phyloP scores from a whole-genome alignment of 2,329 filamentous ascomycete genomes.

The Emergomyces orientalis region DNA sequence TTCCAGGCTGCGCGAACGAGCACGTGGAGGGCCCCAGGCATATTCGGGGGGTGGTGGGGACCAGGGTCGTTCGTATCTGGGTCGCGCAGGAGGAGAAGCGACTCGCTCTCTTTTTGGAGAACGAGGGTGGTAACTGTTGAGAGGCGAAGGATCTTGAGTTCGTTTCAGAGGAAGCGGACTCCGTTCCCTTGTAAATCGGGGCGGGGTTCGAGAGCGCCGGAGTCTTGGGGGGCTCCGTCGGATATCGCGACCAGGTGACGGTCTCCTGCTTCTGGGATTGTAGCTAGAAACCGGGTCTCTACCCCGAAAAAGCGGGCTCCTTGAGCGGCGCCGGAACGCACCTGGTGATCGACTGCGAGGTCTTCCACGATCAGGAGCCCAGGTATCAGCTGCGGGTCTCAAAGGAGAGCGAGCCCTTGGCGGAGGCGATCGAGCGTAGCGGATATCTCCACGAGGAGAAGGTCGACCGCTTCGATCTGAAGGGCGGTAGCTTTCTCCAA shows the following conservation, averaged over 20 bases:
- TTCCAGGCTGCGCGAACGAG: conserved; percentile 47
- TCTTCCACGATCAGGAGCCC: conserved; percentile 30
- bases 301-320: conserved; percentile 32
- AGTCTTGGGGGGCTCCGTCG: conserved; percentile 31
- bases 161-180: conserved; percentile 26
- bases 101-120: conserved; percentile 28
- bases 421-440: conserved; percentile 28
- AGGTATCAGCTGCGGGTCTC: conserved; percentile 33
- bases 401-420: conserved; percentile 30
- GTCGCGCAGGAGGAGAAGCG: conserved; percentile 19
- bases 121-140: conserved; percentile 24
- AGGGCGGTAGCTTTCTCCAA: conserved; percentile 37
- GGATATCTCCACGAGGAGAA: conserved; percentile 29
- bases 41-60: conserved; percentile 37
- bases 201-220: conserved; percentile 33
- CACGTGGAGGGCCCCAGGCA: conserved; percentile 30
- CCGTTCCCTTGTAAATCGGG: conserved; percentile 25
- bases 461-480: conserved; percentile 25
- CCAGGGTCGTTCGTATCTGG: conserved; percentile 26
- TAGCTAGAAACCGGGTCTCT: conserved; percentile 28
- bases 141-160: conserved; percentile 30
- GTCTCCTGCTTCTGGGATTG: conserved; percentile 30
- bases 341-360: conserved; percentile 37
- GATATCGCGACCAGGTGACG: conserved; percentile 34
- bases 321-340: conserved; percentile 33